Base-by-base conservation (phyloP, 108 stramenopile genomes). In the Fragilaria crotonensis region DNA sequence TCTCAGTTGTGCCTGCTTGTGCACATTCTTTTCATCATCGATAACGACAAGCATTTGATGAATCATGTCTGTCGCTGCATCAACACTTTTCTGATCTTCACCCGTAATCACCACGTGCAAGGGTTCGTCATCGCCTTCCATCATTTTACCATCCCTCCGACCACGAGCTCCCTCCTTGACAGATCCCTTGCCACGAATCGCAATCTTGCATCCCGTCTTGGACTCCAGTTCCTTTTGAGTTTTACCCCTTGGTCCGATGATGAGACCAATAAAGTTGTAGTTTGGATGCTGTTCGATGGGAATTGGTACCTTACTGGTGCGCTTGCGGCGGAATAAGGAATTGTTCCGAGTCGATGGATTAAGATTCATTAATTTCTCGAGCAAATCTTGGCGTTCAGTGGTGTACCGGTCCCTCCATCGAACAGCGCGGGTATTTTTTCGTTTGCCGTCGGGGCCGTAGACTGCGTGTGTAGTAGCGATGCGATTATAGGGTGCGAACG, bases 171-270 rank as follows among this genome's bases (percentile, higher is more conserved):
- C 98, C 61, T 97, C 96, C 70, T 97, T 97, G n/a, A 96, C 87
- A 25, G 80, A 78, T 4, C 99, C 99, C 49, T 84, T 83, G 1
- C 99, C 99, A 0, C 99, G 90, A 68, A 99, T 97, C 49, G 95
- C 92, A 67, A 99, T 97, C 70, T 97, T 97, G 74, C 96, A 97
- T 29, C 93, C 95, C 3, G 96, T 96, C 68, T 94, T 90, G 41
- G 66, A 59, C 84, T 99, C 98, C 70, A 99, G 78, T 28, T 95
- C 95, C 73, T 98, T 98, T 67, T 99, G 99, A 1, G 97, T 98
- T 66, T 95, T 96, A 0, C 99, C 99, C 5, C 99, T 75, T 0
- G 99, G 97, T 17, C 99, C 99, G 32, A 95, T 90, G 50, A 95
- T 86, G 30, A 95, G 72, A 19, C 94, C 98, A 57, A 98, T 95